Evolutionary conservation across 441 rosid genomes (phyloP), one percentile per base, ranked within the genome.

Genomic region (Croton setiger): DNA sequence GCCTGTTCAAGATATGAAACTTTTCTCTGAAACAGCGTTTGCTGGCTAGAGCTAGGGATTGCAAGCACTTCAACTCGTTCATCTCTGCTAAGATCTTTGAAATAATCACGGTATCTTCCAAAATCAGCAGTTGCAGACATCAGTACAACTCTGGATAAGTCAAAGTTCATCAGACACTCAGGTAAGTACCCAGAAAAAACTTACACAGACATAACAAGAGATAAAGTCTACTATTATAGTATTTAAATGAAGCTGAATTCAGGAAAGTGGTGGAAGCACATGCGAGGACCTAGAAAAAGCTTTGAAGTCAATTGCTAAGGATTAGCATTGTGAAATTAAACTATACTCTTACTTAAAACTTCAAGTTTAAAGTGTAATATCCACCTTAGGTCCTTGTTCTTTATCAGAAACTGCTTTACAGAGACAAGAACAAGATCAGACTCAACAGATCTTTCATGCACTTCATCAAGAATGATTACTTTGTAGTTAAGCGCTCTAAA

Each of bases 101-200:
- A 94, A 81, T 88, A 94, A 80, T 91, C 93, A 74, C 72, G 83
- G 75, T 94, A 94, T 79, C 91, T 85, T 75, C 81, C 69, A 72
- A 88, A 90, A 82, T 94, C 97, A 75, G 96, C 96, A 67, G 98
- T 94, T 74, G 98, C 98, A 78, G 98, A 94, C 98, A 94, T 94
- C 83, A 94, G 80, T 47, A 94, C 93, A 77, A 94, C 82, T 93
- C 97, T 91, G 88, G 51, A 70, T 51, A 73, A 64, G 45, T 64
- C 4, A 71, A 61, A 37, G 57, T 64, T 47, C 14, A 66, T 60
- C 61, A 78, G 56, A 60, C 23, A 65, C 66, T 71, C 69, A 60
- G 14, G 39, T 23, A 62, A 12, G 53, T 13, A 56, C 48, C 13
- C 48, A 8, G 13, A 43, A 3, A 45, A 33, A 51, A 52, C 10